Conservation (phyloP, 331 rosid species). For the Quercus phellos region DNA sequence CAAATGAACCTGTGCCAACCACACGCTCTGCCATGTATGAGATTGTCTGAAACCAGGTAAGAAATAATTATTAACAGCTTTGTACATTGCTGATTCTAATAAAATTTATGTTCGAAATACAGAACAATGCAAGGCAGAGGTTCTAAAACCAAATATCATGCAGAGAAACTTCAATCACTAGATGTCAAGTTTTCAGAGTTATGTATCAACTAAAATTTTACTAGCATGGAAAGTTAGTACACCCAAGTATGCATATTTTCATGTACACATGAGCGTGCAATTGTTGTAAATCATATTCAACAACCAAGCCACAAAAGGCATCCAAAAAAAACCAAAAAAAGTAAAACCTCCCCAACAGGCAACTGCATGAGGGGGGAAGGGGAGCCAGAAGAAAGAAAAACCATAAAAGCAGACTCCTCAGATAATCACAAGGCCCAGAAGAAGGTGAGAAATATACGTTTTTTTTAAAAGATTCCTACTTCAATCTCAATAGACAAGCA, state of each 20-base stretch:
- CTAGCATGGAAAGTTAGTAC: neutral
- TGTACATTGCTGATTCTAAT: neutral
- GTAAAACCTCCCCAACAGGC: too few species aligned
- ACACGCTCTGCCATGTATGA: slow-evolving; percentile 94
- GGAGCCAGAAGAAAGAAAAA: neutral
- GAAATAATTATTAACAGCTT: neutral
- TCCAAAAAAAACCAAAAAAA: neutral
- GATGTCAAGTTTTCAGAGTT: neutral
- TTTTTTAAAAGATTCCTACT: neutral
- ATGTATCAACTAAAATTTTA: neutral
- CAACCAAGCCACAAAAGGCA: neutral
- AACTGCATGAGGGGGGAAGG: too few species aligned
- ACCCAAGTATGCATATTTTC: neutral
- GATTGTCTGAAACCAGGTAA: slow-evolving; percentile 52
- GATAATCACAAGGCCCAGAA: neutral
- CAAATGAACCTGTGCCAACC: slow-evolving; percentile 91
- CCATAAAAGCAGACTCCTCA: neutral
- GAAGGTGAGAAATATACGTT: neutral
- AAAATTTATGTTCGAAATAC: neutral
- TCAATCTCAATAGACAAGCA: neutral
- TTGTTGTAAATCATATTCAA: neutral
- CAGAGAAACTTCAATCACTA: neutral
- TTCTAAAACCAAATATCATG: slow-evolving; percentile 1
- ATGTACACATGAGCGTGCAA: neutral
- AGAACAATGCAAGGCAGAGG: neutral